Evolutionary conservation across 2,329 filamentous ascomycete species (phyloP).

Genomic region (Stemphylium lycopersici): DNA sequence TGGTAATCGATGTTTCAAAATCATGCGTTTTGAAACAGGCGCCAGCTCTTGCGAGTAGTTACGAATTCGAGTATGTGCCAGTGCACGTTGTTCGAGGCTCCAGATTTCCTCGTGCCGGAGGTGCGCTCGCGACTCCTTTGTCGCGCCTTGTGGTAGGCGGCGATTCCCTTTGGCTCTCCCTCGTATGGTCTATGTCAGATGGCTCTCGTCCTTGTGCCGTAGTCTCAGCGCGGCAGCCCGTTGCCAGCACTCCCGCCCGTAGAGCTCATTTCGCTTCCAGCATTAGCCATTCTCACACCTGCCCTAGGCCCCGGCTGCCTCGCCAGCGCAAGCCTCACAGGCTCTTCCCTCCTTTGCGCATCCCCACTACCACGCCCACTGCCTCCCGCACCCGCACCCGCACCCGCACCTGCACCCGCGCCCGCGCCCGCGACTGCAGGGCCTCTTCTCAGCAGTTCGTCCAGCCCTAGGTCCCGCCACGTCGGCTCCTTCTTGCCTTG

Average conservation of each 20-base stretch:
- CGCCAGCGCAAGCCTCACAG: conserved; percentile 38
- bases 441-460: conserved; percentile 70
- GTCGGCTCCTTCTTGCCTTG: conserved; percentile 72
- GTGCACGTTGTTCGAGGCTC: too few species aligned
- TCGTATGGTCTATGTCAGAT: neutral
- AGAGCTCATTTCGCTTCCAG: conserved; percentile 10
- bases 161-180: too few species aligned
- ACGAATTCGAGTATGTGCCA: too few species aligned
- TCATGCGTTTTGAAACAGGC: too few species aligned
- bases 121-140: too few species aligned
- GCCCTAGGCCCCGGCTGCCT: conserved; percentile 38
- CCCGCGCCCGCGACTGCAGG: conserved; percentile 46
- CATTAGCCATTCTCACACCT: conserved; percentile 14
- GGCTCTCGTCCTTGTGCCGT: neutral
- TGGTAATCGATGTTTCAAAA: too few species aligned
- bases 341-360: conserved; percentile 29
- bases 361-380: conserved; percentile 2
- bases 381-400: conserved; percentile 12
- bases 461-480: conserved; percentile 81
- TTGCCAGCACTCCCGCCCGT: conserved; percentile 31
- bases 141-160: too few species aligned
- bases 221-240: conserved; percentile 42
- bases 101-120: too few species aligned
- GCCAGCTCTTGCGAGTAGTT: too few species aligned
- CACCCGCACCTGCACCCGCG: conserved; percentile 11